phyloP scores from a whole-genome alignment of 2,329 filamentous ascomycete genomes.

The Lojkania enalia region DNA sequence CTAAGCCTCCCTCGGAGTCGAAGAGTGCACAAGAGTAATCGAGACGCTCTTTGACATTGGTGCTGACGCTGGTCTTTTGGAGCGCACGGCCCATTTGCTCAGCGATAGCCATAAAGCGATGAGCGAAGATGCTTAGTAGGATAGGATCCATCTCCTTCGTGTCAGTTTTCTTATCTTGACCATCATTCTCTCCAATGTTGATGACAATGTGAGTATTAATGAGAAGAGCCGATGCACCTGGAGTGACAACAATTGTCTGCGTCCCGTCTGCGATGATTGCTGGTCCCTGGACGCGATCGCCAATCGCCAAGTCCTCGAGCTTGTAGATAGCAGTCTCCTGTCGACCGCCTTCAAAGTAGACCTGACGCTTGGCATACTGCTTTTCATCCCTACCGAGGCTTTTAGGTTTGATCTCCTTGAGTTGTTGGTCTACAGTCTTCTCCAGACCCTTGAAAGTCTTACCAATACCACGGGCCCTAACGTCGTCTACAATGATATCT shows the following conservation, averaged over 20 bases:
- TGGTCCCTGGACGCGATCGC: conserved; percentile 74
- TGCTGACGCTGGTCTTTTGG: conserved; percentile 79
- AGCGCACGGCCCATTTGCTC: conserved; percentile 81
- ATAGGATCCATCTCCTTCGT: conserved; percentile 71
- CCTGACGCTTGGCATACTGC: conserved; percentile 66
- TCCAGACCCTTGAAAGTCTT: conserved; percentile 81
- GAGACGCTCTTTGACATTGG: conserved; percentile 79
- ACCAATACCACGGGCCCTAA: conserved; percentile 83
- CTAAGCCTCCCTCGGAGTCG: conserved; percentile 72
- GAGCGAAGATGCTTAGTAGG: conserved; percentile 76
- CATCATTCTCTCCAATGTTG: conserved; percentile 68
- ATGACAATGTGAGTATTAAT: conserved; percentile 89
- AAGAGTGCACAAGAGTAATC: conserved; percentile 85
- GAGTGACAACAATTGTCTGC: conserved; percentile 90
- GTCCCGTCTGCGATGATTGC: conserved; percentile 86
- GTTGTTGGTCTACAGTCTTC: conserved; percentile 81
- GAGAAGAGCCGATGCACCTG: conserved; percentile 73
- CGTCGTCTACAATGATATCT: conserved; percentile 88
- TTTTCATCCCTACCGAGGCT: conserved; percentile 62
- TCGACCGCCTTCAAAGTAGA: conserved; percentile 85
- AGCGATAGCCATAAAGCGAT: conserved; percentile 83
- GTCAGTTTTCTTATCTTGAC: conserved; percentile 52
- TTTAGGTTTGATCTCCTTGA: conserved; percentile 68
- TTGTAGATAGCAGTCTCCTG: conserved; percentile 81
- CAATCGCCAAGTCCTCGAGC: conserved; percentile 71